Conservation (phyloP, 2,329 filamentous ascomycete species). For the Endothia cerciana region DNA sequence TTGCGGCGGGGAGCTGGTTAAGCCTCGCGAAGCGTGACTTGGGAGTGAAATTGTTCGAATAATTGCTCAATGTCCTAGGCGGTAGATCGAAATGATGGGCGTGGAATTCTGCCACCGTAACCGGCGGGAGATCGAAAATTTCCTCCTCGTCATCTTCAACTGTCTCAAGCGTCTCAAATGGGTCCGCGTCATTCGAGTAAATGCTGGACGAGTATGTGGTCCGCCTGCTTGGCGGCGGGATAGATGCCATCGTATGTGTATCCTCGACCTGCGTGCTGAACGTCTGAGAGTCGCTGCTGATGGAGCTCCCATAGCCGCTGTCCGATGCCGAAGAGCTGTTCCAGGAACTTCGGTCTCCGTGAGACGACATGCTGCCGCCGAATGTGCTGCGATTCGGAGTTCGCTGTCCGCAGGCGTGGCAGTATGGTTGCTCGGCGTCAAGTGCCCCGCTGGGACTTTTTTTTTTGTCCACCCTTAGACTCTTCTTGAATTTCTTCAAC, state of each 20-base stretch:
- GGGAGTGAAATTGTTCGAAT: conserved; percentile 4
- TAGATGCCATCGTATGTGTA: neutral
- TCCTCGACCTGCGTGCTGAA: neutral
- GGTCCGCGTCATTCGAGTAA: conserved; percentile 11
- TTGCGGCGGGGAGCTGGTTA: conserved; percentile 21
- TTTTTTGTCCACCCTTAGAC: neutral
- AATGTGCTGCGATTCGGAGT: neutral
- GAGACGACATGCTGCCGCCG: neutral
- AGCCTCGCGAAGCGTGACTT: conserved; percentile 25
- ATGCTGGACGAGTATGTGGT: conserved; percentile 20
- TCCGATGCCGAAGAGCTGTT: conserved; percentile 19
- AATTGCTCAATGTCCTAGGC: conserved; percentile 9
- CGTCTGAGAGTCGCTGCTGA: neutral
- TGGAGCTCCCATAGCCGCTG: conserved; percentile 25
- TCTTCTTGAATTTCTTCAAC: conserved; percentile 22
- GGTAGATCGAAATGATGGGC: conserved; percentile 12
- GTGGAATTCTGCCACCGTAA: neutral
- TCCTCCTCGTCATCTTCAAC: neutral
- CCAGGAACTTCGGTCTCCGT: conserved; percentile 16
- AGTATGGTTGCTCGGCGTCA: neutral
- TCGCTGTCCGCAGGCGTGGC: conserved; percentile 24
- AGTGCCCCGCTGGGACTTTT: too few relatives aligned
- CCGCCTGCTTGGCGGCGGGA: neutral
- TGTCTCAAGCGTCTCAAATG: neutral
- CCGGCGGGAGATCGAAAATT: neutral